Evolutionary conservation across 2,329 filamentous ascomycete species (phyloP).

Genomic region (Cercospora canescens): DNA sequence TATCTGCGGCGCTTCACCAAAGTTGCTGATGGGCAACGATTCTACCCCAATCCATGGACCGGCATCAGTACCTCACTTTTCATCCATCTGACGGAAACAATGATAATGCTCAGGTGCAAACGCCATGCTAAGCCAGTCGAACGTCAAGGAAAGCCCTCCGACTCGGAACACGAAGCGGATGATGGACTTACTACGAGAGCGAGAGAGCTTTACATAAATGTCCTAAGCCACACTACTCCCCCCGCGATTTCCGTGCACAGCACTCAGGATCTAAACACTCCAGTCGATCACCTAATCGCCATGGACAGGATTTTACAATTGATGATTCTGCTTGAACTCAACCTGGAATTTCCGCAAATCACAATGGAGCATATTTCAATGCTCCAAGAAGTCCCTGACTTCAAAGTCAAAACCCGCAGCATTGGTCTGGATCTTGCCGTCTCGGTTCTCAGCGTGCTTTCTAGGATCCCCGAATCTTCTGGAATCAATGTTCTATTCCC

Average conservation of each 20-base stretch:
- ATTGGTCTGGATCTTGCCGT: neutral
- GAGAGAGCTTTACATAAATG: slow-evolving; percentile 3
- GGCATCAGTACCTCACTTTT: slow-evolving; percentile 17
- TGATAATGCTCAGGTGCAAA: slow-evolving; percentile 15
- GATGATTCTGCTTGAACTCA: slow-evolving; percentile 16
- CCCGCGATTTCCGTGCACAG: slow-evolving; percentile 8
- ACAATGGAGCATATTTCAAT: neutral
- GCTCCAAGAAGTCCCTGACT: neutral
- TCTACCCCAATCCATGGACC: slow-evolving; percentile 19
- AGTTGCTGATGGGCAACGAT: slow-evolving; percentile 8
- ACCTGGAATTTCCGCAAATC: slow-evolving; percentile 14
- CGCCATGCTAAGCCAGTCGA: slow-evolving; percentile 6
- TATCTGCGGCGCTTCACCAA: slow-evolving; percentile 13
- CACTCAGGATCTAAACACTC: slow-evolving; percentile 16
- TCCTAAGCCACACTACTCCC: slow-evolving; percentile 2
- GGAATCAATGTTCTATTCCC: neutral
- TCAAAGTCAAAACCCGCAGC: neutral
- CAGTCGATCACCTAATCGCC: slow-evolving; percentile 13
- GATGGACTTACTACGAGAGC: slow-evolving; percentile 10
- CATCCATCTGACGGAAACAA: slow-evolving; percentile 14
- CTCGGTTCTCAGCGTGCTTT: neutral
- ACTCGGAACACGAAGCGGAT: neutral
- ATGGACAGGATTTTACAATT: slow-evolving; percentile 16
- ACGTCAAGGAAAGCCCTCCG: neutral
- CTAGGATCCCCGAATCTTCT: neutral